Base-by-base conservation (phyloP, 2,329 filamentous ascomycete species). In the Aspergillus udagawae region DNA sequence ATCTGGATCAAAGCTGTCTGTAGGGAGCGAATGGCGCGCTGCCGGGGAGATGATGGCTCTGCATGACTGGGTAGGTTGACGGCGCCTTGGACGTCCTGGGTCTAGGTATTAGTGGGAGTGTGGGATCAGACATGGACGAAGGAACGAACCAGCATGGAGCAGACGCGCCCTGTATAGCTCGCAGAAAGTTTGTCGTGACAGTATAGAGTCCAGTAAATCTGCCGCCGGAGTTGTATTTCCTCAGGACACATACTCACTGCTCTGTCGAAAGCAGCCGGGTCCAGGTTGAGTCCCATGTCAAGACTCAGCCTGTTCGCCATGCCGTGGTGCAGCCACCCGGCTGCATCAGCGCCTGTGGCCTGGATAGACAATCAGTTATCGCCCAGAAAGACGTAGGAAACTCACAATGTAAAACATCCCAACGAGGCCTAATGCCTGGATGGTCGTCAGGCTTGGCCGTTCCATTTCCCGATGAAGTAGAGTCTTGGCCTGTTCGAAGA, bases 261-360 rank as follows among this genome's bases (percentile, higher is more conserved):
- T 17, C 65, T 65, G 12, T 61, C 60, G 4, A 73, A 57, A 10
- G 65, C 65, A 0, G 65, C 60, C 1, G 69, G 63, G 28, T 76
- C 73, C 12, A 75, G 60, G 28, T 76, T 74, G 0, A 76, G 59
- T 1, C 74, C 74, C 71, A 76, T 73, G 29, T 76, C 74, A 0
- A 75, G 64, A 9, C 67, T 68, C 12, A 76, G 54, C 3, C 72
- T 66, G 50, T 61, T 69, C 1, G 74, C 74, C 68, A 75, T 74
- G 1, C 73, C 73, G n/a, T 73, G 69, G 45, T 73, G 67, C 8
- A 75, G 65, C 72, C 72, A 75, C 1, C 72, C 70, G 1, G 70
- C 67, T 3, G 73, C 71, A 58, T 75, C 73, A 4, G 65, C 65
- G 2, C 73, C 73, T 10, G 67, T 67, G 5, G 71, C 67, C 72